Conservation (phyloP, 306 rosid genomes). For the Cicer arietinum region DNA sequence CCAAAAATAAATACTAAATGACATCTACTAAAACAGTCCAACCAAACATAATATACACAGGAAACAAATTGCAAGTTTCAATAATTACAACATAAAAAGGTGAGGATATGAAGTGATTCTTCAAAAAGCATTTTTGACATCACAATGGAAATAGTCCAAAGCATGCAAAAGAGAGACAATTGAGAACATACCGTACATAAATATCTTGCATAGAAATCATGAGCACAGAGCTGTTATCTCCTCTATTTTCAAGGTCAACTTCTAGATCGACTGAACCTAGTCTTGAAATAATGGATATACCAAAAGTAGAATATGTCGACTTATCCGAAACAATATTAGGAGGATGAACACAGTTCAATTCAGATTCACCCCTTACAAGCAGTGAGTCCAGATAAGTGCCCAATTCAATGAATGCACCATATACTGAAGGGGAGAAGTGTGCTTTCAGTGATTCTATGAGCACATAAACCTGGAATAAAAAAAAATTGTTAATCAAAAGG, state of each 20-base stretch:
- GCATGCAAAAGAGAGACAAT: slow-evolving; percentile 15
- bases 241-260: slow-evolving; percentile 70
- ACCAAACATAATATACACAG: slow-evolving; percentile 4
- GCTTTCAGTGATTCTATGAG: slow-evolving; percentile 57
- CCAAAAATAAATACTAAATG: slow-evolving; percentile 4
- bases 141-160: slow-evolving; percentile 10
- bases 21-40: slow-evolving; percentile 16
- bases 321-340: slow-evolving; percentile 37
- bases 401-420: slow-evolving; percentile 64
- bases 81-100: slow-evolving; percentile 11
- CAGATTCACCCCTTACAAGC: slow-evolving; percentile 48
- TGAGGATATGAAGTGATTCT: slow-evolving; percentile 21
- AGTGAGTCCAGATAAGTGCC: slow-evolving; percentile 43
- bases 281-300: slow-evolving; percentile 55
- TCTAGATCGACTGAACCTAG: slow-evolving; percentile 58
- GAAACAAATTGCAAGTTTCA: slow-evolving; percentile 1
- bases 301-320: slow-evolving; percentile 49
- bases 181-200: slow-evolving; percentile 58
- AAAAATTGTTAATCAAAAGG: slow-evolving; percentile 31
- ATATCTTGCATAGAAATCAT: slow-evolving; percentile 58
- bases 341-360: slow-evolving; percentile 43
- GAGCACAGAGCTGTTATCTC: slow-evolving; percentile 59
- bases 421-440: slow-evolving; percentile 71
- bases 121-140: slow-evolving; percentile 1
- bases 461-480: slow-evolving; percentile 66